Evolutionary conservation across 176 grass and related monocot genomes (phyloP).

Genomic region (Triticum turgidum): DNA sequence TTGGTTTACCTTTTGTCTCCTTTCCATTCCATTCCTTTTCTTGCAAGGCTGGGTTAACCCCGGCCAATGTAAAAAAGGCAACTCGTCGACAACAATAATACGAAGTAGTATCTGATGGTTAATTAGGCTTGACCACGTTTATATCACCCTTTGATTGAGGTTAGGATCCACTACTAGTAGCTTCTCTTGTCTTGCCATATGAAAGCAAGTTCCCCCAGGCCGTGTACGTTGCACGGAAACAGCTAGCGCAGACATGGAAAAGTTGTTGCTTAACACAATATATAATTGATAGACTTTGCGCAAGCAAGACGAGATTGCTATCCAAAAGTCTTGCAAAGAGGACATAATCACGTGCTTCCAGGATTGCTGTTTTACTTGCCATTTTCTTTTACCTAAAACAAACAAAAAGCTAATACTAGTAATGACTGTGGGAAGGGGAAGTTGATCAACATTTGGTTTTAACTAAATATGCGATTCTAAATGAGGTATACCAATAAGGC

Average conservation of each 20-base stretch:
- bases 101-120: background rate
- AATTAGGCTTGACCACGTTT: slow-evolving; percentile 9
- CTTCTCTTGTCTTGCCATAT: background rate
- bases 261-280: slow-evolving; percentile 15
- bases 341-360: slow-evolving; percentile 20
- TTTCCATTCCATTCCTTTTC: slow-evolving; percentile 2
- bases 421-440: too few relatives aligned
- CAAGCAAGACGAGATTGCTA: background rate
- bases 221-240: background rate
- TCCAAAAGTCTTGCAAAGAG: background rate
- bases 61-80: background rate
- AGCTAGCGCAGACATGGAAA: slow-evolving; percentile 16
- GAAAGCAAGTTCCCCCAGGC: slow-evolving; percentile 11
- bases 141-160: background rate
- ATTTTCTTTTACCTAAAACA: too few relatives aligned
- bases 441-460: too few relatives aligned
- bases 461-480: background rate
- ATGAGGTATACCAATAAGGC: background rate
- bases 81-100: background rate
- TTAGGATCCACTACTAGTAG: background rate
- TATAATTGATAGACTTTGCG: background rate
- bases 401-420: too few relatives aligned
- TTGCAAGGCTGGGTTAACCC: slow-evolving; percentile 29
- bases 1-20: background rate
- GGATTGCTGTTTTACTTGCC: background rate